Percentiles rank a stretch among this genome's conserved stretches.
phyloP scores from a whole-genome alignment of 2,329 filamentous ascomycete genomes.

The Ascochyta clinopodiicola region DNA sequence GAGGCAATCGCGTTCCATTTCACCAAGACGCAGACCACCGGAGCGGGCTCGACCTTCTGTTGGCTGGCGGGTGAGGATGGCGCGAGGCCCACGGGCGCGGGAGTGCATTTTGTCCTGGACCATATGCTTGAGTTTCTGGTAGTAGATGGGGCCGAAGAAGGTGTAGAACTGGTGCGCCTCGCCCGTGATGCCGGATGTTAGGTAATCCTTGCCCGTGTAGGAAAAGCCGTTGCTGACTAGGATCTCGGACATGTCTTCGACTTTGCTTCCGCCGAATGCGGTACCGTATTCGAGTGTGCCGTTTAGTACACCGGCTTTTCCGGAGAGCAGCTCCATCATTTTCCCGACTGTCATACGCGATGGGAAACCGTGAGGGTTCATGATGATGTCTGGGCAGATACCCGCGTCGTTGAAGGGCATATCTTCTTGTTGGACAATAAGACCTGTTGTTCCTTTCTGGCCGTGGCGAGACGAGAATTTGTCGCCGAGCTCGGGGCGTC shows the following conservation, averaged over 20 bases:
- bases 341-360: conserved; percentile 99
- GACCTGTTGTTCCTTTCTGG: conserved; percentile 96
- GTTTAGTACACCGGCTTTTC: conserved; percentile 87
- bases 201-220: conserved; percentile 96
- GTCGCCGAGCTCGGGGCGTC: conserved; percentile 92
- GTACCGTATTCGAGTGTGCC: conserved; percentile 90
- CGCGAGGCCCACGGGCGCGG: conserved; percentile 84
- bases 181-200: conserved; percentile 93
- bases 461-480: conserved; percentile 99
- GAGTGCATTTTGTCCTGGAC: conserved; percentile 99
- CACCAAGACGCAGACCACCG: conserved; percentile 89
- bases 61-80: conserved; percentile 91
- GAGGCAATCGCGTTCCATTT: conserved; percentile 98
- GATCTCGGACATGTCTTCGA: conserved; percentile 87
- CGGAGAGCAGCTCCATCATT: conserved; percentile 91
- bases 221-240: conserved; percentile 89
- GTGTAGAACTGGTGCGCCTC: conserved; percentile 94
- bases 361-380: conserved; percentile 99
- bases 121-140: conserved; percentile 99
- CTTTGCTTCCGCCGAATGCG: conserved; percentile 80
- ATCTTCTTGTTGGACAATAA: conserved; percentile 95
- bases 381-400: conserved; percentile 97
- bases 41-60: conserved; percentile 94
- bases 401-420: conserved; percentile 94
- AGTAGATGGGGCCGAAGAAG: conserved; percentile 98